phyloP scores from a whole-genome alignment of 179 eudicot genomes.

The Corrigiola litoralis region DNA sequence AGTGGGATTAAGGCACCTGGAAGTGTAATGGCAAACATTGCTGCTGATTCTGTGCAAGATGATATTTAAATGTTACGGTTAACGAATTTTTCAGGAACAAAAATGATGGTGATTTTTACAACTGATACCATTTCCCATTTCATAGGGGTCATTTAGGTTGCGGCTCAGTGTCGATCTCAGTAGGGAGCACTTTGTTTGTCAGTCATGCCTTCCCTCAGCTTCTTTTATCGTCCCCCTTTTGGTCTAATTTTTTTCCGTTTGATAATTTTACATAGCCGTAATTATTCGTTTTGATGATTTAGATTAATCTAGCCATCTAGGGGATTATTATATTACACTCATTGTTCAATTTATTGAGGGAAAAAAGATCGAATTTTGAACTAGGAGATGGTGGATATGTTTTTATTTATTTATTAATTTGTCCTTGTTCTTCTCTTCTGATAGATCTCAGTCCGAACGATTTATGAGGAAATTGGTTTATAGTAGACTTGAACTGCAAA shows the following conservation, averaged over 20 bases:
- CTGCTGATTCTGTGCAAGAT: slow-evolving; percentile 12
- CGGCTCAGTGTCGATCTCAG: slow-evolving; percentile 34
- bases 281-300: too few species aligned
- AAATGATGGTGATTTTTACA: slow-evolving; percentile 1
- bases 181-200: slow-evolving; percentile 16
- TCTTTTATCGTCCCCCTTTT: neutral
- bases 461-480: neutral
- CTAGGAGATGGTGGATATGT: neutral
- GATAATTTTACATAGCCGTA: neutral
- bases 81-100: slow-evolving; percentile 3
- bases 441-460: too few species aligned
- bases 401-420: neutral
- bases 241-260: neutral
- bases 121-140: slow-evolving; percentile 16
- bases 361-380: too few species aligned
- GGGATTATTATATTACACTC: neutral
- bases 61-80: neutral
- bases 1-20: slow-evolving; percentile 28
- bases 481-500: neutral
- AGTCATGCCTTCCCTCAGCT: too few species aligned
- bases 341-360: neutral
- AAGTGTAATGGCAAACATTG: slow-evolving; percentile 15
- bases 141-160: slow-evolving; percentile 28
- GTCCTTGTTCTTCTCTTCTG: neutral
- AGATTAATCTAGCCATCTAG: too few species aligned